Conservation (phyloP, 371 early-diverging fungal species). For the Dinochytrium kinnereticum region DNA sequence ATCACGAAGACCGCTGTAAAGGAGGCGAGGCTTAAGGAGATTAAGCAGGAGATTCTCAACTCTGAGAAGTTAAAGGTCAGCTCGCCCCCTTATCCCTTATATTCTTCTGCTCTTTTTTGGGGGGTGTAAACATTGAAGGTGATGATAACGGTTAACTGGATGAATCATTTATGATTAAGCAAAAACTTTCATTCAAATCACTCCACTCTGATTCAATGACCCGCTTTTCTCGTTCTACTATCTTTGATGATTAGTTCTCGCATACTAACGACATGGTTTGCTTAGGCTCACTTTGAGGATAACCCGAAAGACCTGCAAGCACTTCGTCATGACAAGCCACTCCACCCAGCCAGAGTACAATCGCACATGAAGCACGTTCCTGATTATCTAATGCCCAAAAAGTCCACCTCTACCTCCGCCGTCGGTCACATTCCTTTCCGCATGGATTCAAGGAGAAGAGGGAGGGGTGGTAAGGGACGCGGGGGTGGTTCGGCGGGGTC, state of each 20-base stretch:
- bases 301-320: conserved; percentile 92
- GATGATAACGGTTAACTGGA: background rate
- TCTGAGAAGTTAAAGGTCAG: conserved; percentile 89
- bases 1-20: conserved; percentile 79
- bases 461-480: background rate
- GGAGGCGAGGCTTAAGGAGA: conserved; percentile 91
- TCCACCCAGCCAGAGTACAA: conserved; percentile 80
- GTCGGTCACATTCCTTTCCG: conserved; percentile 11
- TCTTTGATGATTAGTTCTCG: background rate
- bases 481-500: background rate
- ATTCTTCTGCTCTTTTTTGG: conserved; percentile 10
- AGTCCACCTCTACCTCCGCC: background rate
- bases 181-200: conserved; percentile 22
- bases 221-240: conserved; percentile 4
- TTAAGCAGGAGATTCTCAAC: conserved; percentile 91
- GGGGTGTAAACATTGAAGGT: background rate
- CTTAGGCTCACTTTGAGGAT: conserved; percentile 91
- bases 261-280: background rate
- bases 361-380: conserved; percentile 93
- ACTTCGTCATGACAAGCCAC: conserved; percentile 88
- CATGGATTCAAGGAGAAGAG: conserved; percentile 8
- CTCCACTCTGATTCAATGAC: conserved; percentile 12
- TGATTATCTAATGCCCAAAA: conserved; percentile 74
- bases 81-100: conserved; percentile 3
- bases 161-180: background rate